Base-by-base conservation (phyloP, 2,329 filamentous ascomycete genomes). In the Diaporthe vexans region DNA sequence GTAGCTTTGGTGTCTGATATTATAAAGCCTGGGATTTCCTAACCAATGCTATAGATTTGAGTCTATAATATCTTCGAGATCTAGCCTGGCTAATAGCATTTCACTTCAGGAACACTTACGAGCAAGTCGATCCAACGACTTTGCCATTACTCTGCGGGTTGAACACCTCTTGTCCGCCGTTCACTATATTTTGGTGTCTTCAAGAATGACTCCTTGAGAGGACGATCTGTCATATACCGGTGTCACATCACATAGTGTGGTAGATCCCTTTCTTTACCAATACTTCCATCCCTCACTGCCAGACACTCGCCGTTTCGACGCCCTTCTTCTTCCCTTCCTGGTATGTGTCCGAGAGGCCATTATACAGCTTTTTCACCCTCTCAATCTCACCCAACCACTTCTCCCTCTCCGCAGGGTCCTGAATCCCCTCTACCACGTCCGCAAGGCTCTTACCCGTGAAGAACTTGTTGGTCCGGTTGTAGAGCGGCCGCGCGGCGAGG, bases 381-480 rank as follows among this genome's bases (percentile, higher is more conserved):
- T 80, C 78, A 19, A 90, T 83, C 79, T 90, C 87, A 0, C 33
- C 75, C 1, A 54, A 74, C 83, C 82, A 86, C 33, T 77, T 78
- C 26, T 76, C 72, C 73, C 77, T 80, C 68, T 85, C 84, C 2
- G 58, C 78, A 0, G 77, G 78, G 40, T 85, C 83, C 1, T 80
- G 76, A 5, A 89, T 76, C 26, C 83, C 81, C 0, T 73, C 79
- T 0, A 86, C 80, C 48, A 89, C 71, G 9, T 87, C 85, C 10
- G 78, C 79, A 2, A 89, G 77, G 72, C 86, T 86, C 59, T 80
- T 82, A 0, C 85, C 84, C 13, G 77, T 80, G 74, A 91, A 91
- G 81, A 91, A 91, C 81, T 87, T 88, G 78, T 91, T 91, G 4
- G 75, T 80, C n/a, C 84, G 83, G 73, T 91, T 91, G 74, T 91